Evolutionary conservation across 1,284 basidiomycete genomes (phyloP).

Genomic region (Stereum hirsutum): DNA sequence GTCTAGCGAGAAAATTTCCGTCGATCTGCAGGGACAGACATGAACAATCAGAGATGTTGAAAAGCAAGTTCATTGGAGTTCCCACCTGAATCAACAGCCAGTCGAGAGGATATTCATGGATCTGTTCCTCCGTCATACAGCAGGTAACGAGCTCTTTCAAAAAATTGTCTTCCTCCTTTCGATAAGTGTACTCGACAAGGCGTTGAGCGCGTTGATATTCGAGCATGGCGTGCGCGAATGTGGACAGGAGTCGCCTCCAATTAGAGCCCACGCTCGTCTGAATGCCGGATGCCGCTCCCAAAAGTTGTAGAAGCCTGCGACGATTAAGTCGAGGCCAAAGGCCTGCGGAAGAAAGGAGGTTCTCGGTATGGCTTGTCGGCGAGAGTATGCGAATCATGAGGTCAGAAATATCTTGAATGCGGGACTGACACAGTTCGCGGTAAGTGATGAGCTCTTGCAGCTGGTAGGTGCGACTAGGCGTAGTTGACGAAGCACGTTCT

Average conservation of each 20-base stretch:
- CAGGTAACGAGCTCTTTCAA: neutral
- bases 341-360: slow-evolving; percentile 12
- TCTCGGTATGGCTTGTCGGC: neutral
- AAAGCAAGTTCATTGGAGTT: too few species aligned
- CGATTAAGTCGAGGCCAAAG: slow-evolving; percentile 23
- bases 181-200: slow-evolving; percentile 13
- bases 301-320: too few species aligned
- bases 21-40: slow-evolving; percentile 26
- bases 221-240: slow-evolving; percentile 19
- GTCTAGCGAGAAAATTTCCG: slow-evolving; percentile 28
- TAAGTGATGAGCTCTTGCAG: neutral
- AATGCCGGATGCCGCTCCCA: neutral
- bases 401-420: neutral
- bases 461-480: neutral
- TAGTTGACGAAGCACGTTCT: neutral
- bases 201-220: slow-evolving; percentile 25
- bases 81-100: too few species aligned
- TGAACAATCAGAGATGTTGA: neutral
- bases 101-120: too few species aligned
- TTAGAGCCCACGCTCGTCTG: neutral
- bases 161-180: slow-evolving; percentile 19
- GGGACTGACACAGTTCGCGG: neutral
- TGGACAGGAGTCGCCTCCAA: slow-evolving; percentile 22
- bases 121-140: neutral
- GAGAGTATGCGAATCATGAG: neutral